Conservation (phyloP, 805 yeast genomes). For the Wickerhamiella spandovensis region DNA sequence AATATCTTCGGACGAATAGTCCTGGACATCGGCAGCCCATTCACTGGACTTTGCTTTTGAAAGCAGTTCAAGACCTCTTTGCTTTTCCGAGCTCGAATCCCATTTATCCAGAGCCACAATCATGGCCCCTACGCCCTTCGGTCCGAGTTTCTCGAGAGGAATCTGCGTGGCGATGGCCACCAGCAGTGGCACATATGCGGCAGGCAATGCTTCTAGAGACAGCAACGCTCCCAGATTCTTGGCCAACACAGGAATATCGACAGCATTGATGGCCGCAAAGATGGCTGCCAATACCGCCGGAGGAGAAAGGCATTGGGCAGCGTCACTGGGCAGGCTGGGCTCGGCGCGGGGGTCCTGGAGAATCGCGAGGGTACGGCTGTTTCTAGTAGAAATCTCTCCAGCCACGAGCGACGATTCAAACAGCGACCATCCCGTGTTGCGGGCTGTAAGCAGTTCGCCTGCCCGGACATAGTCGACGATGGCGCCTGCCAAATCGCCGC, state of each 20-base stretch:
- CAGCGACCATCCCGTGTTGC: slow-evolving; percentile 3
- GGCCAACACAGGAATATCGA: neutral
- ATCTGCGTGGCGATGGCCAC: neutral
- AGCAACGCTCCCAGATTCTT: neutral
- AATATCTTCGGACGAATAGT: slow-evolving; percentile 3
- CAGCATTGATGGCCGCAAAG: neutral
- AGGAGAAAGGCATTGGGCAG: slow-evolving; percentile 5
- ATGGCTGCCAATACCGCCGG: slow-evolving; percentile 3
- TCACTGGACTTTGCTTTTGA: neutral
- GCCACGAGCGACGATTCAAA: slow-evolving; percentile 5
- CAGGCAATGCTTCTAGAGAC: neutral
- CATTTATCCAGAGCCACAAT: slow-evolving; percentile 5
- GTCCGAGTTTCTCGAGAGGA: neutral
- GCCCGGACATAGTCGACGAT: slow-evolving; percentile 1
- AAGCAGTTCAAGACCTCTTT: slow-evolving; percentile 4
- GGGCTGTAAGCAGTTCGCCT: slow-evolving; percentile 2
- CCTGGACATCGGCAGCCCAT: slow-evolving; percentile 5
- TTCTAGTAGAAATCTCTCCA: neutral
- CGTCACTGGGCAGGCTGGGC: neutral
- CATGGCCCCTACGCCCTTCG: neutral
- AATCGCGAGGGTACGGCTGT: slow-evolving; percentile 2
- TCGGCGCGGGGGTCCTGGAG: neutral
- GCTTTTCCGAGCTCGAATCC: neutral
- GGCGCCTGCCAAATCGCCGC: slow-evolving; percentile 1
- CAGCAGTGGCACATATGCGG: neutral